phyloP scores from a whole-genome alignment of 768 basidiomycete species.

The Mycena haematopus region DNA sequence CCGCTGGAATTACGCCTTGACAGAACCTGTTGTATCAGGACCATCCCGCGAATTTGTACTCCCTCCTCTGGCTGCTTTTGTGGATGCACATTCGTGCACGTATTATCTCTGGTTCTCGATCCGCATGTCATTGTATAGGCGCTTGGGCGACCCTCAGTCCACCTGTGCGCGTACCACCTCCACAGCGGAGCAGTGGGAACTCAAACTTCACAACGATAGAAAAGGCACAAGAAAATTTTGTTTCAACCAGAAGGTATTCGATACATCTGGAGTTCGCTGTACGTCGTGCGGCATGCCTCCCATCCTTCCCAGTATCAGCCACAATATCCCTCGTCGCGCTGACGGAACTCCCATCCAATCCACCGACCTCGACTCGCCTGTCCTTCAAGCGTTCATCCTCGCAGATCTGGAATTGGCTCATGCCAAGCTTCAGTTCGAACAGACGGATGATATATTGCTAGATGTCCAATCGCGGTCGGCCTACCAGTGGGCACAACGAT shows the following conservation, averaged over 20 bases:
- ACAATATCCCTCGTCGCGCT: conserved; percentile 4
- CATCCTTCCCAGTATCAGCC: not conserved
- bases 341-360: conserved; percentile 15
- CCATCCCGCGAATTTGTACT: not conserved
- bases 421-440: conserved; percentile 25
- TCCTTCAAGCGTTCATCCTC: conserved; percentile 15
- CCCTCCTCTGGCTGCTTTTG: conserved; percentile 17
- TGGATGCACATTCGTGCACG: conserved; percentile 18
- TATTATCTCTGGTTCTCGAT: conserved; percentile 22
- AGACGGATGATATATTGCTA: conserved; percentile 20
- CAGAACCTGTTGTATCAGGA: not conserved
- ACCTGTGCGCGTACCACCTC: not conserved
- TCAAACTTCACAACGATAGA: conserved; percentile 19
- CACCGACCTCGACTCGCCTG: conserved; percentile 19
- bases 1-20: conserved; percentile 12
- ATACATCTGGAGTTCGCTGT: not conserved
- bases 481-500: not conserved
- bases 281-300: conserved; percentile 12
- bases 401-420: conserved; percentile 18
- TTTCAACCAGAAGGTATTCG: conserved; percentile 3
- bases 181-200: conserved; percentile 18
- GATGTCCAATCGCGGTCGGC: not conserved
- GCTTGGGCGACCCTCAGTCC: not conserved
- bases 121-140: conserved; percentile 12
- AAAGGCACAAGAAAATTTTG: not conserved